phyloP scores from a whole-genome alignment of 352 stramenopile species.

The Globisporangium recalcitrans region DNA sequence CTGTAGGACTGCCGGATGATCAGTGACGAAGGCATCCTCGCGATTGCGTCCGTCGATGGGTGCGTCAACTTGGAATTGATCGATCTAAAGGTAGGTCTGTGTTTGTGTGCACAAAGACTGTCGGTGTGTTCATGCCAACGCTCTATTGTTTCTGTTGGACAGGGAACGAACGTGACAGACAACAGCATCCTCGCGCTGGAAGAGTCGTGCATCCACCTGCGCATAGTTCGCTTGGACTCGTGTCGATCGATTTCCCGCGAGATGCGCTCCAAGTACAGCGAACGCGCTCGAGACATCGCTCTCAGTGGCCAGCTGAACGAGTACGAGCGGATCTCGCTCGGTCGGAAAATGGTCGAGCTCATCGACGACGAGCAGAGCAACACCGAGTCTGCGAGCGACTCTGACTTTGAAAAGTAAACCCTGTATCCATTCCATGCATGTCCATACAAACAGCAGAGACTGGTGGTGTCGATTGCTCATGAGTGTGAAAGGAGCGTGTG shows the following conservation, averaged over 20 bases:
- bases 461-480: background rate
- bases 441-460: background rate
- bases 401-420: conserved; percentile 12
- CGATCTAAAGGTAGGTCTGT: conserved; percentile 48
- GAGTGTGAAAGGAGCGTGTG: background rate
- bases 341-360: conserved; percentile 32
- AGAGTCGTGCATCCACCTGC: conserved; percentile 28
- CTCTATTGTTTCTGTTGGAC: background rate
- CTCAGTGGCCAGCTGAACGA: conserved; percentile 20
- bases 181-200: conserved; percentile 36
- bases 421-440: background rate
- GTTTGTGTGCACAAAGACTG: too few species aligned
- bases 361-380: conserved; percentile 28
- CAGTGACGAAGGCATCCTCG: conserved; percentile 37
- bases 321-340: conserved; percentile 33
- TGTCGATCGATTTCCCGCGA: conserved; percentile 58
- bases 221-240: conserved; percentile 62
- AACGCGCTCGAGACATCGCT: conserved; percentile 18
- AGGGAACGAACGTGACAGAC: conserved; percentile 56
- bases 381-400: conserved; percentile 22
- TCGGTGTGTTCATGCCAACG: background rate
- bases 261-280: conserved; percentile 36
- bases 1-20: conserved; percentile 47
- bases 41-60: conserved; percentile 25
- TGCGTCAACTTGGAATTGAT: conserved; percentile 43